These are phyloP conservation scores for Casuarina glauca DNA, from an alignment of 306 rosid species.

Conservation along the genomic window DNA sequence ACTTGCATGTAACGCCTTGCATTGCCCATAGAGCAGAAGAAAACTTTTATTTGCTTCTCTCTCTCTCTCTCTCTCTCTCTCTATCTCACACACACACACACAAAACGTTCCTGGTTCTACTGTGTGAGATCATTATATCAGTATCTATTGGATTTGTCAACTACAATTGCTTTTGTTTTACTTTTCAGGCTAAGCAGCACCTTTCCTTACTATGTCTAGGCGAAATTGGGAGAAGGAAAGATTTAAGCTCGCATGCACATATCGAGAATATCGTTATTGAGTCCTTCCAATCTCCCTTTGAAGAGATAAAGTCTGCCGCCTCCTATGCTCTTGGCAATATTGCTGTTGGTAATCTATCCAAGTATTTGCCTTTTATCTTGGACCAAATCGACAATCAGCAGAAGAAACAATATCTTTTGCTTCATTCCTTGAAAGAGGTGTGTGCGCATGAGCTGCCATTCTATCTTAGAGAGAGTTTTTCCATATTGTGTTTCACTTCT, in stretches of 20 bases:
- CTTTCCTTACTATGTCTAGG: conserved; percentile 93
- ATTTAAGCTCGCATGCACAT: conserved; percentile 77
- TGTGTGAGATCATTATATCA: neutral
- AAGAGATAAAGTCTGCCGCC: conserved; percentile 99
- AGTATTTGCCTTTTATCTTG: conserved; percentile 96
- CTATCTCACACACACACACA: neutral
- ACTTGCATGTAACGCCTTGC: neutral
- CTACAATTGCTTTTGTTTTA: conserved; percentile 20
- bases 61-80: no score
- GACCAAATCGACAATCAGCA: conserved; percentile 99
- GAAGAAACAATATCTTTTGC: conserved; percentile 96
- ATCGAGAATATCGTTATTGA: conserved; percentile 96
- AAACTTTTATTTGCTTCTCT: neutral
- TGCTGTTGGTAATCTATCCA: conserved; percentile 95
- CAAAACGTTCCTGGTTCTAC: neutral
- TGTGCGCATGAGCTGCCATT: conserved; percentile 27
- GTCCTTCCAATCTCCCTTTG: conserved; percentile 98
- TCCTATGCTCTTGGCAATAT: conserved; percentile 99
- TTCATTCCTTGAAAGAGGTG: conserved; percentile 99
- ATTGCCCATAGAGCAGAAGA: neutral
- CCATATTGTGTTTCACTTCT: conserved; percentile 18
- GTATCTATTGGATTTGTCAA: conserved; percentile 12
- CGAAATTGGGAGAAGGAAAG: conserved; percentile 97
- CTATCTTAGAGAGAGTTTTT: conserved; percentile 10
- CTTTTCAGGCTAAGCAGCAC: conserved; percentile 89